Percentiles rank a stretch among this genome's conserved stretches.
phyloP scores from a whole-genome alignment of 176 grass and related monocot species.

The Cocos nucifera region DNA sequence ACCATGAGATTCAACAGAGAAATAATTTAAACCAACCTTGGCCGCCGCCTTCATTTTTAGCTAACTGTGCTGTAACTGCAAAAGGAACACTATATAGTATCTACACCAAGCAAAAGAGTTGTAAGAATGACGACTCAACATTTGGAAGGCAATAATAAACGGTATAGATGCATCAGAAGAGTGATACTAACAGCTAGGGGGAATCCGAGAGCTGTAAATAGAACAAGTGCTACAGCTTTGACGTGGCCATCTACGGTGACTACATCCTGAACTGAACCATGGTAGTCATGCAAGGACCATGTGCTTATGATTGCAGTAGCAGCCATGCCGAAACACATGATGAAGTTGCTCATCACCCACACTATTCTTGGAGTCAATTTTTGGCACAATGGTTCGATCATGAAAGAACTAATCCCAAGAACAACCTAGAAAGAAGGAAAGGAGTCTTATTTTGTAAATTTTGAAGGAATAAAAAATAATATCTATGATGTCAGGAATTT shows the following conservation, averaged over 20 bases:
- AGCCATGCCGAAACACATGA: conserved; percentile 51
- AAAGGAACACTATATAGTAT: conserved; percentile 83
- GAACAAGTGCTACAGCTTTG: conserved; percentile 33
- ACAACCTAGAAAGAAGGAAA: conserved; percentile 34
- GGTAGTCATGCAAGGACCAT: conserved; percentile 57
- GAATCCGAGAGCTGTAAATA: conserved; percentile 63
- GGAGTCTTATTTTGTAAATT: background rate
- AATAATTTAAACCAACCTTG: conserved; percentile 40
- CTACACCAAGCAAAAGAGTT: conserved; percentile 18
- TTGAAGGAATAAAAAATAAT: background rate
- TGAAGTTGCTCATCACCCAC: conserved; percentile 70
- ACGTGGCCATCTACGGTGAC: conserved; percentile 43
- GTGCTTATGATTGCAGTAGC: conserved; percentile 50
- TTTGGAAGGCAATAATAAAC: background rate
- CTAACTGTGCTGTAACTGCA: conserved; percentile 65
- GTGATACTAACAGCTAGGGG: conserved; percentile 64
- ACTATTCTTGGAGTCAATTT: conserved; percentile 36
- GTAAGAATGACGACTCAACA: background rate
- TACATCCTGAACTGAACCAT: conserved; percentile 39
- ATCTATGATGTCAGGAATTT: too few species aligned
- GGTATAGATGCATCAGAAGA: background rate
- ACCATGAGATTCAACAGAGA: background rate
- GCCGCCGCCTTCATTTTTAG: conserved; percentile 39
- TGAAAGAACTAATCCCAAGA: conserved; percentile 53
- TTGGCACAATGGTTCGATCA: conserved; percentile 76